Evolutionary conservation across 2,329 filamentous ascomycete genomes (phyloP).

Genomic region (Talaromyces sp.): DNA sequence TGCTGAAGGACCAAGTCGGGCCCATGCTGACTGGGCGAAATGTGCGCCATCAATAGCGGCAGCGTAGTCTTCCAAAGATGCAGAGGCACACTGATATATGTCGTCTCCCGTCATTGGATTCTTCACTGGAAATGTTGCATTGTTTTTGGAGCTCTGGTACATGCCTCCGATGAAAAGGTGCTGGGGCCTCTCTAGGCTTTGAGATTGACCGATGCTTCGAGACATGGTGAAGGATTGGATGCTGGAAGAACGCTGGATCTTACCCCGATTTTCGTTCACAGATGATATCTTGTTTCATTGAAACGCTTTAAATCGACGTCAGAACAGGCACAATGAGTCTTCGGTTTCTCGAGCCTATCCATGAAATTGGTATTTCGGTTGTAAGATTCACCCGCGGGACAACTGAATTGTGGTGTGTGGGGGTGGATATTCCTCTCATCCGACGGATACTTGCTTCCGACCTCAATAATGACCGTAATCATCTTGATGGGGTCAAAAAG

Average conservation of each 20-base stretch:
- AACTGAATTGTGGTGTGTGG: no score
- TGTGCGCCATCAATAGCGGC: constrained; percentile 6
- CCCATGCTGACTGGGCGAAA: constrained; percentile 5
- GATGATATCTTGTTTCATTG: no score
- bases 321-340: no score
- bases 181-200: constrained; percentile 6
- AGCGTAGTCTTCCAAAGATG: constrained; percentile 8
- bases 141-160: constrained; percentile 5
- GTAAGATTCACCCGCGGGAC: no score
- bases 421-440: constrained; percentile 1
- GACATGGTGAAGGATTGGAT: constrained; percentile 4
- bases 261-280: no score
- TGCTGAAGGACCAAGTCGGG: constrained; percentile 41
- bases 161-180: constrained; percentile 7
- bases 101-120: constrained; percentile 8
- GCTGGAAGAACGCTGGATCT: no score
- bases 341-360: no score
- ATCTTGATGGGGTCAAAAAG: no score
- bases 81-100: constrained; percentile 8
- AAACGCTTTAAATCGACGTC: no score
- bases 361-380: no score
- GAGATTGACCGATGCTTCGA: constrained; percentile 2
- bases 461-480: neutral
- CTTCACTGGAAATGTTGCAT: constrained; percentile 6
- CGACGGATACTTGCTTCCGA: constrained; percentile 9